These are phyloP conservation scores for Pelagophyceae sp. DNA, from an alignment of 352 stramenopile genomes.

Conservation along the genomic window DNA sequence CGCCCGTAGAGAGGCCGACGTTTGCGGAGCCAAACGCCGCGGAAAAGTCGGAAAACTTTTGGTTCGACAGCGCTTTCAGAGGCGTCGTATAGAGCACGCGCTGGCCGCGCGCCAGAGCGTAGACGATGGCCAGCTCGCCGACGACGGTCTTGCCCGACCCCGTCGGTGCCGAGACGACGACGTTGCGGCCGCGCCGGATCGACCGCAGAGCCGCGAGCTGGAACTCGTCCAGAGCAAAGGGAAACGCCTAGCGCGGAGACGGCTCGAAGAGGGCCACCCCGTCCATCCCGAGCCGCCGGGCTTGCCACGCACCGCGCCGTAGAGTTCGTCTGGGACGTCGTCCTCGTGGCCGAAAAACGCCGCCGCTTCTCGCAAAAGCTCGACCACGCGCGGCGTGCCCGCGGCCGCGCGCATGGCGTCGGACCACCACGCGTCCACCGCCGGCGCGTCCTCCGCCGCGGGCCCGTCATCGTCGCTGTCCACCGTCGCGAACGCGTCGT, in stretches of 20 bases:
- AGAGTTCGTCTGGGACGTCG: neutral
- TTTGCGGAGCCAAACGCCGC: slow-evolving; percentile 51
- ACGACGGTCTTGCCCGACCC: slow-evolving; percentile 59
- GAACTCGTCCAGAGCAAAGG: slow-evolving; percentile 37
- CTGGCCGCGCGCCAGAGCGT: slow-evolving; percentile 40
- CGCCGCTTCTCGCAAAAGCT: neutral
- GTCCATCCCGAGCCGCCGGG: too few species aligned
- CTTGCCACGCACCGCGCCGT: too few species aligned
- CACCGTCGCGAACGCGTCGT: too few species aligned
- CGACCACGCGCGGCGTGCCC: neutral
- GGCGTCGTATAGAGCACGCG: slow-evolving; percentile 68
- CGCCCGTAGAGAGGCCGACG: slow-evolving; percentile 62
- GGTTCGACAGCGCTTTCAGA: slow-evolving; percentile 70
- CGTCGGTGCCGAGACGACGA: slow-evolving; percentile 54
- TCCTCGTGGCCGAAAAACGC: neutral
- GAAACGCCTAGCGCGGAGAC: too few species aligned
- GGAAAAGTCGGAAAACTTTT: slow-evolving; percentile 66
- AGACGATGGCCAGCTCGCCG: slow-evolving; percentile 60
- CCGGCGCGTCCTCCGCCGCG: too few species aligned
- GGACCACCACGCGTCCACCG: neutral
- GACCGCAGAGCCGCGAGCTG: slow-evolving; percentile 34
- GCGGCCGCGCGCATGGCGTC: neutral
- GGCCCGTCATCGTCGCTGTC: too few species aligned
- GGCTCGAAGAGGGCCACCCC: too few species aligned
- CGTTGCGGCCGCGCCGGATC: slow-evolving; percentile 29